These are phyloP conservation scores for Fusarium kyushuense DNA, from an alignment of 2,329 filamentous ascomycete species.

Conservation along the genomic window DNA sequence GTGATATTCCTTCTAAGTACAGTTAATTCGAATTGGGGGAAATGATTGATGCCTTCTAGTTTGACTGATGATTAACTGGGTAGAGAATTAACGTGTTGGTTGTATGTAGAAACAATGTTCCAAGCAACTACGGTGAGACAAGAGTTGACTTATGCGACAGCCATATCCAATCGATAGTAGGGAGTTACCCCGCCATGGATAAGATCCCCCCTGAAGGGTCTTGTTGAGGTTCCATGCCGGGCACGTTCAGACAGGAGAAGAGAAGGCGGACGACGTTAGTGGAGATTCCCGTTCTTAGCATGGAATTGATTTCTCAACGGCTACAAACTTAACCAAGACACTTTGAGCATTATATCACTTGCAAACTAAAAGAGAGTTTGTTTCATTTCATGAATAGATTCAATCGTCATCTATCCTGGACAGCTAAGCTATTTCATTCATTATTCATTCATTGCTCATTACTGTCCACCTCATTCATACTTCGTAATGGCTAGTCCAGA, in stretches of 20 bases:
- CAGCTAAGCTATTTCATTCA: constrained; percentile 38
- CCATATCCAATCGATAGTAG: constrained; percentile 16
- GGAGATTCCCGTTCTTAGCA: not conserved
- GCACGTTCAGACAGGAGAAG: not conserved
- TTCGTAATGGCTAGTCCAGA: constrained; percentile 52
- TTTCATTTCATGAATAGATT: constrained; percentile 60
- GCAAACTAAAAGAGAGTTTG: not conserved
- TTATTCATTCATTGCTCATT: constrained; percentile 40
- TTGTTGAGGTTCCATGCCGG: constrained; percentile 15
- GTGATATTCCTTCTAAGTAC: not conserved
- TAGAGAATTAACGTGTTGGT: not conserved
- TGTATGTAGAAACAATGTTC: constrained; percentile 17
- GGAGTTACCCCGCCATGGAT: constrained; percentile 40
- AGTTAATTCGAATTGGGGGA: not conserved
- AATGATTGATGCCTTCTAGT: not conserved
- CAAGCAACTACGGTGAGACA: constrained; percentile 31
- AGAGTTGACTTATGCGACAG: constrained; percentile 9
- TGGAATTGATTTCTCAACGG: not conserved
- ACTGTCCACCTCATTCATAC: constrained; percentile 45
- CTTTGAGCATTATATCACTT: not conserved
- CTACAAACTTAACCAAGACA: not conserved
- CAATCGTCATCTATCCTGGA: constrained; percentile 63
- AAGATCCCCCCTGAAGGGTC: constrained; percentile 12
- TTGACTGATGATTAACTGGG: not conserved
- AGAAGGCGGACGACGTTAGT: not conserved